Conservation (phyloP, 2,329 filamentous ascomycete genomes). For the Aspergillus ochraceoroseus region DNA sequence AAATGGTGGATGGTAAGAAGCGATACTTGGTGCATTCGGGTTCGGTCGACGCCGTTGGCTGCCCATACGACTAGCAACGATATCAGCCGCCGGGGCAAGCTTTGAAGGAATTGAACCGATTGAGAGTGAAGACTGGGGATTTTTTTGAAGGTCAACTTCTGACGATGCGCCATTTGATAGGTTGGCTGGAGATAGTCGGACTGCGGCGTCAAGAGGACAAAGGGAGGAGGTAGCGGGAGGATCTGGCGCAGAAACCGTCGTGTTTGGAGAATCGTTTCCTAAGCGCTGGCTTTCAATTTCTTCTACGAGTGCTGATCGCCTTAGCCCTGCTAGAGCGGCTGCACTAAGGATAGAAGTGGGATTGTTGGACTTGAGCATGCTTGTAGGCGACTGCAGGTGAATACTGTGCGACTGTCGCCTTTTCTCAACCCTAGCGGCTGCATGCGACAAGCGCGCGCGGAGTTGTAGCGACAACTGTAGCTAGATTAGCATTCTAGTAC, state of each 20-base stretch:
- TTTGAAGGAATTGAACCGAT: constrained; percentile 26
- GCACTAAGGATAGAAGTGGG: constrained; percentile 54
- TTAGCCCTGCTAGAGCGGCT: constrained; percentile 50
- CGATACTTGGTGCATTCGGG: constrained; percentile 29
- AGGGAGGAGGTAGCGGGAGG: constrained; percentile 16
- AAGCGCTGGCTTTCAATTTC: constrained; percentile 23
- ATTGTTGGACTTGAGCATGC: constrained; percentile 65
- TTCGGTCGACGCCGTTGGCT: constrained; percentile 37
- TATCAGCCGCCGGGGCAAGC: constrained; percentile 45
- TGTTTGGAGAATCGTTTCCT: constrained; percentile 25
- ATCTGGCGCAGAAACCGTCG: constrained; percentile 23
- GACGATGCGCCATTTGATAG: constrained; percentile 15
- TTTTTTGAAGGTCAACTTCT: constrained; percentile 18
- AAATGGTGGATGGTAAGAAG: constrained; percentile 21
- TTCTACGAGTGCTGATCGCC: constrained; percentile 49
- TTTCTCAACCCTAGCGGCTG: constrained; percentile 87
- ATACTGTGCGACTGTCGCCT: constrained; percentile 72
- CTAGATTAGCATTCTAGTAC: constrained; percentile 26
- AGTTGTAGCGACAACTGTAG: constrained; percentile 69
- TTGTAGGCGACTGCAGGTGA: constrained; percentile 70
- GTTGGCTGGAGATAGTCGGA: constrained; percentile 15
- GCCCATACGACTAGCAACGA: constrained; percentile 33
- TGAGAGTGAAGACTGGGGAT: constrained; percentile 11
- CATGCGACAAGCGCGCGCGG: constrained; percentile 79
- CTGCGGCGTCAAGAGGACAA: constrained; percentile 8